Conservation (phyloP, 2,329 filamentous ascomycete species). For the Sporothrix variecibatus region DNA sequence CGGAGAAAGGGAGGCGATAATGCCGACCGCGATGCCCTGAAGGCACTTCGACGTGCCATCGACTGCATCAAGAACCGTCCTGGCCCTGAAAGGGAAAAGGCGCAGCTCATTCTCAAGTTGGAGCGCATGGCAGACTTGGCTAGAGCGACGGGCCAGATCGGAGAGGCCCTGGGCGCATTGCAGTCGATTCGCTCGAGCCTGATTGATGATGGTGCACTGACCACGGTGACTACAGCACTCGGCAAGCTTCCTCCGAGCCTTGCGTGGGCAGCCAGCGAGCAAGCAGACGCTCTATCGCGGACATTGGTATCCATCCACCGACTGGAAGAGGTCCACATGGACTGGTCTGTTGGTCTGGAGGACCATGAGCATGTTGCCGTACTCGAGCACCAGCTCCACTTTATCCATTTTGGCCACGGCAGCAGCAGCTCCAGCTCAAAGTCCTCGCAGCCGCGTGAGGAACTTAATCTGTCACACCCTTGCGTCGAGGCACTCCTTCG, state of each 20-base stretch:
- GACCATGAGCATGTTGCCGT: constrained; percentile 58
- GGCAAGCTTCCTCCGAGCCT: constrained; percentile 51
- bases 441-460: constrained; percentile 30
- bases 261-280: constrained; percentile 56
- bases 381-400: constrained; percentile 61
- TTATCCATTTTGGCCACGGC: constrained; percentile 43
- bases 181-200: constrained; percentile 63
- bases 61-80: constrained; percentile 60
- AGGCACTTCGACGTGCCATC: constrained; percentile 64
- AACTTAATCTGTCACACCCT: constrained; percentile 47
- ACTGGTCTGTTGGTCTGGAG: constrained; percentile 57
- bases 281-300: constrained; percentile 57
- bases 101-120: constrained; percentile 63
- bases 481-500: constrained; percentile 51
- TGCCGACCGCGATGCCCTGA: constrained; percentile 50
- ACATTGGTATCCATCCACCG: constrained; percentile 62
- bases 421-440: constrained; percentile 33
- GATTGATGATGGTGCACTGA: constrained; percentile 59
- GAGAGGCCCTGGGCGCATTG: constrained; percentile 61
- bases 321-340: constrained; percentile 57
- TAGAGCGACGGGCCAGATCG: constrained; percentile 52
- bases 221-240: constrained; percentile 54
- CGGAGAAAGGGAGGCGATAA: constrained; percentile 47
- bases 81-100: constrained; percentile 57
- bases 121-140: constrained; percentile 67